Base-by-base conservation (phyloP, 2,329 filamentous ascomycete species). In the Sphaceloma murrayae region DNA sequence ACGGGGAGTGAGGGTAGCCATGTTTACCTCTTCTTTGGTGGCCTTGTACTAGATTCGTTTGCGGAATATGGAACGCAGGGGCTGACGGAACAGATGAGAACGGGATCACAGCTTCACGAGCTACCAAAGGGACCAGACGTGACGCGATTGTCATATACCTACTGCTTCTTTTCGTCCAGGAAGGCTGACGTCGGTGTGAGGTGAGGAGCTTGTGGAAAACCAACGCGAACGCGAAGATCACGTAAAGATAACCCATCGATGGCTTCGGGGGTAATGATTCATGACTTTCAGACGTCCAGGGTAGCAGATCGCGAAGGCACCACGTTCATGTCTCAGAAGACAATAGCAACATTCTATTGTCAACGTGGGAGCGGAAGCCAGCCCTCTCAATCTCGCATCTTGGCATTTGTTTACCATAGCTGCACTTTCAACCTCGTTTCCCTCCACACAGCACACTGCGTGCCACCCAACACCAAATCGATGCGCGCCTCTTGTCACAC, bases 371-470 rank as follows among this genome's bases (percentile, higher is more conserved):
- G n/a, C n/a, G n/a, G n/a, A n/a, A n/a, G n/a, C n/a, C n/a, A n/a
- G n/a, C n/a, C n/a, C n/a, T n/a, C n/a, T 27, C 11, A 11, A 27
- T 11, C 11, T 27, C 24, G 11, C 24, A 7, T 11, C 24, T 27
- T 27, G 24, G 24, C 24, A 11, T 27, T 27, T 27, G 24, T 27
- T 27, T 27, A 27, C 24, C 24, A 27, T 27, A 27, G 24, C 24
- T 27, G 7, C 24, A 27, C 24, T 7, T 27, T 27, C 11, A 27
- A 6, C 24, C 6, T 6, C 24, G 11, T 6, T 11, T 27, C 6
- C 24, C 24, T 11, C 11, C 24, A 27, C 73, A 34, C 54, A 51
- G 72, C 33, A 11, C 30, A 8, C 18, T 13, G 7, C 14, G 11
- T 21, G 32, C 17, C n/a, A 7, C 3, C 9, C 29, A 13, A 38